phyloP scores from a whole-genome alignment of 768 basidiomycete genomes.

The Lactarius trivialis region DNA sequence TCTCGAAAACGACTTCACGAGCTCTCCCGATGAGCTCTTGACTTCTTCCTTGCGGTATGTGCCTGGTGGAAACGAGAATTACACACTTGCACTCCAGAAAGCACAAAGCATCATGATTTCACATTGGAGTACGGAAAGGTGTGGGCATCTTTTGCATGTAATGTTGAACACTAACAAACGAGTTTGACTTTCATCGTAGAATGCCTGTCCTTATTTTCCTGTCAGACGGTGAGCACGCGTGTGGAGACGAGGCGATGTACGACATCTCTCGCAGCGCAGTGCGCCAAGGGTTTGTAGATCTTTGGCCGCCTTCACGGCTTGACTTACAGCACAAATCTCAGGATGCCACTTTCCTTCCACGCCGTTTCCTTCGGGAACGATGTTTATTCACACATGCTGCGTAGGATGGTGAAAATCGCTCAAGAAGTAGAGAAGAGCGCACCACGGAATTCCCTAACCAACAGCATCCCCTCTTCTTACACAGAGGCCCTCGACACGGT shows the following conservation, averaged over 20 bases:
- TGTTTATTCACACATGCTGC: constrained; percentile 28
- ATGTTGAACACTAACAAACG: background rate
- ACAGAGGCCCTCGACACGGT: constrained; percentile 47
- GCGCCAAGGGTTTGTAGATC: constrained; percentile 36
- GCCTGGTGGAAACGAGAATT: constrained; percentile 39
- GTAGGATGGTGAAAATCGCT: constrained; percentile 47
- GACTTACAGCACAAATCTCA: constrained; percentile 21
- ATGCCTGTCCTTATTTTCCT: constrained; percentile 22
- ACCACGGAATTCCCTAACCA: constrained; percentile 34
- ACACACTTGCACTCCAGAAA: constrained; percentile 33
- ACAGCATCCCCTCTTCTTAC: constrained; percentile 39
- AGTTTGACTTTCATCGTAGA: background rate
- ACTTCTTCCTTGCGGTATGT: constrained; percentile 31
- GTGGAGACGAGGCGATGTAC: constrained; percentile 35
- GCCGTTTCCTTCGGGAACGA: constrained; percentile 47
- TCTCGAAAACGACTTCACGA: constrained; percentile 41
- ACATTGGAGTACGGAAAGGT: constrained; percentile 49
- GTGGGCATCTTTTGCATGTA: background rate
- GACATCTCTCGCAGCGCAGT: constrained; percentile 38
- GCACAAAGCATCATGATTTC: constrained; percentile 37
- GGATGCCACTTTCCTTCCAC: constrained; percentile 51
- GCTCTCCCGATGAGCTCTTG: constrained; percentile 40
- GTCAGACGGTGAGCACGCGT: constrained; percentile 45
- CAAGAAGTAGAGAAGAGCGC: constrained; percentile 39
- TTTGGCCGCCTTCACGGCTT: background rate